Base-by-base conservation (phyloP, 306 rosid genomes). In the Hippophae rhamnoides region DNA sequence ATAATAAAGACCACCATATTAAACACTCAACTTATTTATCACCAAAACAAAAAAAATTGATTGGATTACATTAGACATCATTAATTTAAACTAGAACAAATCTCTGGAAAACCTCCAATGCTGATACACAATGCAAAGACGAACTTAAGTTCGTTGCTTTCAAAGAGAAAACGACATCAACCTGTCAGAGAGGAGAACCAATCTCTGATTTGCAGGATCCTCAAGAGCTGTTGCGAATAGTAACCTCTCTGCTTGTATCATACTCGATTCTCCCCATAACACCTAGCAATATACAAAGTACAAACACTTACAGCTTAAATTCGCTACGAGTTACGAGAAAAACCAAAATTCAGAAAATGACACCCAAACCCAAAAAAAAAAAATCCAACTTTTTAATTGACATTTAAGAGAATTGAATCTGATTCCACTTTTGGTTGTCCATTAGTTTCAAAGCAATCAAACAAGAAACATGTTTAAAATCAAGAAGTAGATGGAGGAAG, bases 181-280 rank as follows among this genome's bases (percentile, higher is more conserved):
- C 99, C 99, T 85, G 54, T 92, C 99, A 1, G 99, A 92, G 49
- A 92, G 93, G 64, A 92, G 93, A 73, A 88, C 81, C 72, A 92
- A 92, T 92, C 97, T 84, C 58, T 82, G 99, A 75, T 88, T 92
- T 41, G 97, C 90, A 0, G 90, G 94, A 68, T 92, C 95, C 70
- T 84, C 90, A 51, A 88, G 85, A 50, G 96, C 93, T 56, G 76
- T 63, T 44, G 62, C 72, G 50, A 81, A 57, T 25, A 77, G 62
- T 41, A 81, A 51, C 41, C 72, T 61, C 63, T 77, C 86, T 31
- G 78, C 80, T 63, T 73, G 73, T 41, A 81, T 65, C 82, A 81
- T 81, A 69, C 69, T 81, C 7, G 80, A 77, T 69, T 74, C 77
- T 69, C 83, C 86, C 81, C 86, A 77, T 5, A 18, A 66, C 10